Conservation (phyloP, 2,329 filamentous ascomycete species). For the Penicillium verrucosum region DNA sequence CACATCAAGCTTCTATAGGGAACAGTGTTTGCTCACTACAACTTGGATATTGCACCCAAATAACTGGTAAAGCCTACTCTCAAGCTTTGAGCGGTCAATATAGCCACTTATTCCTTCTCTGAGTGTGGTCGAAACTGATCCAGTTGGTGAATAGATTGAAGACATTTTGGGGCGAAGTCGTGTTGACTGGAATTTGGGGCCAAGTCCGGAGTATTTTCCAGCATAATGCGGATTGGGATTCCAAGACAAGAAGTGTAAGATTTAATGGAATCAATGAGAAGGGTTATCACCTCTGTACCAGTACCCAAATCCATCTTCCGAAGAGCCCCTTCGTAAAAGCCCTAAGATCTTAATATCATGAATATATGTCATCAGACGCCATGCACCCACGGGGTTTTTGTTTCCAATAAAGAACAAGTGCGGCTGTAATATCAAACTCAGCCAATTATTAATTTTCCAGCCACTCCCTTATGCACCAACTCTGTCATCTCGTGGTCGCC, state of each 20-base stretch:
- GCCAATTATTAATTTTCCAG: background rate
- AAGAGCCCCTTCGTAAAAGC: background rate
- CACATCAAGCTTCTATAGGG: background rate
- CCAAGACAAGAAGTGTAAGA: background rate
- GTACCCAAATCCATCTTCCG: background rate
- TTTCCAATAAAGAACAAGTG: background rate
- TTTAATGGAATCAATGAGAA: background rate
- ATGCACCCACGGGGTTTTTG: background rate
- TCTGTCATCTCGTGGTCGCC: background rate
- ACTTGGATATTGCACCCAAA: background rate
- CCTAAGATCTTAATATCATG: background rate
- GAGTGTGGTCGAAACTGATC: background rate
- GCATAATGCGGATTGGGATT: background rate
- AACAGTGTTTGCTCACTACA: background rate
- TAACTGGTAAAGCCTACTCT: background rate
- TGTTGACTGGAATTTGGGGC: background rate
- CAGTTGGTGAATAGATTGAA: background rate
- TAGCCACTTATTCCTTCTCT: slow-evolving; percentile 1
- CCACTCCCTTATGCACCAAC: background rate
- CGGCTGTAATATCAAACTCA: background rate
- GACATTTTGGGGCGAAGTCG: background rate
- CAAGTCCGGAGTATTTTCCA: background rate
- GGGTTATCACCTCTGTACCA: background rate
- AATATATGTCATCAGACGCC: background rate
- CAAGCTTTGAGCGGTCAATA: background rate